Conservation (phyloP, 2,329 filamentous ascomycete species). For the Phoma sp. region DNA sequence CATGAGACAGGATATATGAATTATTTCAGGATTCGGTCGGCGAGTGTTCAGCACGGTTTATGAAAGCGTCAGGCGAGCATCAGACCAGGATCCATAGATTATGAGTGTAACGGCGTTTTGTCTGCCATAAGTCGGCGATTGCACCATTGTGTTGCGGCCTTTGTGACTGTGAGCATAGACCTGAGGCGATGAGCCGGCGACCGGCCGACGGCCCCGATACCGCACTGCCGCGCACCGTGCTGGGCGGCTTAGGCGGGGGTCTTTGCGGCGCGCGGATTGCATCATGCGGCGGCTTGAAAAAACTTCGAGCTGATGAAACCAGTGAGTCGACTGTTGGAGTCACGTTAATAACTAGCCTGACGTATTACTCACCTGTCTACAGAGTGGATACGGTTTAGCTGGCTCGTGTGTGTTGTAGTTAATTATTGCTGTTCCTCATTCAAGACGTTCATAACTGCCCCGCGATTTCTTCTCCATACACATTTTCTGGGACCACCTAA, state of each 20-base stretch:
- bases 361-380: slow-evolving; percentile 14
- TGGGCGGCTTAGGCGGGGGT: slow-evolving; percentile 22
- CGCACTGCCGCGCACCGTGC: slow-evolving; percentile 4
- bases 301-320: slow-evolving; percentile 30
- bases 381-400: slow-evolving; percentile 25
- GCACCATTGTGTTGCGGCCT: not conserved
- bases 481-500: slow-evolving; percentile 1
- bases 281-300: slow-evolving; percentile 41
- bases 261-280: slow-evolving; percentile 32
- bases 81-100: slow-evolving; percentile 19
- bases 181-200: slow-evolving; percentile 14
- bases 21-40: slow-evolving; percentile 14
- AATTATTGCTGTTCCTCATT: slow-evolving; percentile 21
- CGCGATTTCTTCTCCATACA: slow-evolving; percentile 11
- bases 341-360: slow-evolving; percentile 14
- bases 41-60: slow-evolving; percentile 8
- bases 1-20: slow-evolving; percentile 18
- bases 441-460: slow-evolving; percentile 9
- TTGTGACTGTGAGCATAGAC: slow-evolving; percentile 2
- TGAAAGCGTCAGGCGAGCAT: slow-evolving; percentile 15
- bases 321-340: slow-evolving; percentile 16
- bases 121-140: slow-evolving; percentile 14
- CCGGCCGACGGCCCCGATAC: not conserved
- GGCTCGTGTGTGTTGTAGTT: slow-evolving; percentile 23
- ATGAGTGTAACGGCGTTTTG: slow-evolving; percentile 17